Base-by-base conservation (phyloP, 164 flowering plant species). In the Akebia trifoliata region DNA sequence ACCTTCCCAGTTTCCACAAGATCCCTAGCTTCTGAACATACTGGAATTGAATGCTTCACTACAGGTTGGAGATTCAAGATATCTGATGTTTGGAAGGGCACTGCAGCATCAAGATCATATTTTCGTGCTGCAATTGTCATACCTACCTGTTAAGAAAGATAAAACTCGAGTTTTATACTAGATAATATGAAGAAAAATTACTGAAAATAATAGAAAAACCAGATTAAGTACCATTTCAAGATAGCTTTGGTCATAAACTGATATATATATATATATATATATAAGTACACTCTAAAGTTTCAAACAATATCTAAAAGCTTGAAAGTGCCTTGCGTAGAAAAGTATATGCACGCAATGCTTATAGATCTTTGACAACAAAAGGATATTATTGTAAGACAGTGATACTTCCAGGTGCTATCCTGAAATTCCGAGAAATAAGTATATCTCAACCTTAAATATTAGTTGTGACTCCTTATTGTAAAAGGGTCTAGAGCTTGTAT, bases 1-100 rank as follows among this genome's bases (percentile, higher is more conserved):
- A 69, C 74, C 67, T 94, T 94, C 35, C 96, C 99, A 39, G 94
- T 78, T 73, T 90, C 99, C 46, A 94, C 85, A 48, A 94, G 91
- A 59, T 83, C 86, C 81, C 83, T 90, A 14, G 97, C 97, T 72
- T 86, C 99, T 60, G 86, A 74, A 68, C 95, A 86, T 50, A 88
- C 73, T 30, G 99, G 99, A 65, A 94, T 75, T 15, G 97, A 86
- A 68, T 94, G 93, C 75, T 94, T 94, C 36, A 90, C 86, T 2
- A 94, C 94, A 56, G 97, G 99, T 70, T 76, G 90, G 45, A 94
- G 71, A 78, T 94, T 49, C 55, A 90, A 70, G 48, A 94, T 74
- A 78, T 94, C 99, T 39, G 82, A 72, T 24, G 75, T 61, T 69
- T 88, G 84, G 59, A 90, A 94, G 60, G 96, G 97, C 45, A 73